A percentile compares a stretch with the other conserved stretches of the same genome.
phyloP scores from a whole-genome alignment of 305 asterid species.

The Fraxinus dipetala region DNA sequence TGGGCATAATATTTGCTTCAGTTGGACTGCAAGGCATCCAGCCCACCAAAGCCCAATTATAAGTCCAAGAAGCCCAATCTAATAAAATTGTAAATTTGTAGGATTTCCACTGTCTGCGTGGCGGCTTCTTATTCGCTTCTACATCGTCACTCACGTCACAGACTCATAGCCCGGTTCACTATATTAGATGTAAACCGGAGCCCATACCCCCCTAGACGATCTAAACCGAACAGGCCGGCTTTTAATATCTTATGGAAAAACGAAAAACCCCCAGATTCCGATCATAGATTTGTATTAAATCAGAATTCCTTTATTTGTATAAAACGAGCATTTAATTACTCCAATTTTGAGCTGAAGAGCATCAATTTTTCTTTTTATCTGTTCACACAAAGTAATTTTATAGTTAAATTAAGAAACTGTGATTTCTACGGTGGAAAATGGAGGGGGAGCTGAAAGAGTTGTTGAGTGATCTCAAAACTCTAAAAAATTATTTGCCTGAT shows the following conservation, averaged over 20 bases:
- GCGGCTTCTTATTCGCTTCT: background rate
- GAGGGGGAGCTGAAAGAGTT: conserved; percentile 1
- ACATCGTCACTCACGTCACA: background rate
- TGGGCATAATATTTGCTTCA: background rate
- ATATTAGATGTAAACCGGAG: background rate
- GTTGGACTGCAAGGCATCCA: background rate
- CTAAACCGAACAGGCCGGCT: background rate
- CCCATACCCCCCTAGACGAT: background rate
- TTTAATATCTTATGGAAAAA: background rate
- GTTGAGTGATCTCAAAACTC: background rate
- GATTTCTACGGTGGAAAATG: background rate
- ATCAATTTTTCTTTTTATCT: background rate
- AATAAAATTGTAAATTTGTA: background rate
- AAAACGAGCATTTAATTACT: background rate
- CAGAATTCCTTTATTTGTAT: background rate
- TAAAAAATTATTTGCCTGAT: background rate
- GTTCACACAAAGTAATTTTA: background rate
- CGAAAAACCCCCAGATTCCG: background rate
- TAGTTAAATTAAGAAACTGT: background rate
- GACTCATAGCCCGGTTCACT: background rate
- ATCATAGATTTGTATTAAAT: background rate
- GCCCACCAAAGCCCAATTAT: background rate
- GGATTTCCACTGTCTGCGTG: background rate
- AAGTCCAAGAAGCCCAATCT: background rate
- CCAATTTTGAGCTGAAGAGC: background rate